Evolutionary conservation across 352 stramenopile genomes (phyloP), one percentile per base, ranked within the genome.

Genomic region (Pythium periplocum): DNA sequence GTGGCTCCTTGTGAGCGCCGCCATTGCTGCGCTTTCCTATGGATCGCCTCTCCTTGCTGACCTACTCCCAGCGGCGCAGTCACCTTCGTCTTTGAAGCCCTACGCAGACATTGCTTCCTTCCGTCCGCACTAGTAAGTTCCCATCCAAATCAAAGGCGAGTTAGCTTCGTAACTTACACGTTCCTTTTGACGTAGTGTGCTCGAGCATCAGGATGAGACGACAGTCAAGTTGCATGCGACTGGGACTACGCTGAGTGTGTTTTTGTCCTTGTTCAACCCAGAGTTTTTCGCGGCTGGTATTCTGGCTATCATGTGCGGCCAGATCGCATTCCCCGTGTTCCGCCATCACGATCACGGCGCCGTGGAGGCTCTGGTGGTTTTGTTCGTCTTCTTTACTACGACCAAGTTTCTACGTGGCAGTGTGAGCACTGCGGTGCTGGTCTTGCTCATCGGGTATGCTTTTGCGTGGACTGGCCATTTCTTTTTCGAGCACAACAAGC

Each of bases 381-480:
- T 79, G 10, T 32, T 36, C 30, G 59, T 66, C 34, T 79, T 71
- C 45, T 66, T 82, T 8, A 4, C 37, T 7, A 59, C 58, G 34
- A 71, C 63, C 61, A 58, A 62, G 11, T 73, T 73, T 48, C 55
- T 82, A 6, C 59, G 61, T 5, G 69, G 69, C 40, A 70, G 59
- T 43, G 33, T 53, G 7, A 39, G 26, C 26, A 38, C 47, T 4
- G 72, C 61, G 9, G 10, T 68, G 12, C 31, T 51, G 9, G 50
- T 64, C 33, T 42, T 72, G 2, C 12, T 76, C 45, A 57, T 71
- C 42, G 74, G 73, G 40, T 89, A 87, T 44, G 53, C 54, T n/a
- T 89, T 83, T 44, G 75, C 78, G 35, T 87, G 75, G 76, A 61
- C 62, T 12, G 78, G 78, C 32, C 78, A 89, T 45, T 86, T 87